Evolutionary conservation across 2,329 filamentous ascomycete species (phyloP), one percentile per base, ranked within the genome.

Genomic region (Sclerotinia subarctica): DNA sequence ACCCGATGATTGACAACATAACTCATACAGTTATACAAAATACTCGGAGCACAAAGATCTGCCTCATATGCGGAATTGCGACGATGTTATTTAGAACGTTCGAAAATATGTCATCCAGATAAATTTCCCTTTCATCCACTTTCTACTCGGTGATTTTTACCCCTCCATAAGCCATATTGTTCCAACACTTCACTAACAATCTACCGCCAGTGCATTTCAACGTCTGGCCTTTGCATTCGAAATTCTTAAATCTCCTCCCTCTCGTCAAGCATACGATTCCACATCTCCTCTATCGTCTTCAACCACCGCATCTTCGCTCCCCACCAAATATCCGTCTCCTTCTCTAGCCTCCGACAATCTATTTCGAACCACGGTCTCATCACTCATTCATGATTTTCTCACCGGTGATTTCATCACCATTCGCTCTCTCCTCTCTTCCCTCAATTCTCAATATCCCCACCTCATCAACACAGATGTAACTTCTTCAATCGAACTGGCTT

Each of bases 71-170:
- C 72, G 32, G 79, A 80, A 69, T 73, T 80, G 69, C 78, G 79
- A 73, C 72, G 78, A 73, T 77, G 76, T 67, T 80, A 80, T 70
- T 76, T 80, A 70, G 78, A 80, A 68, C 74, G 78, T 32, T 77
- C 75, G 26, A 80, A 79, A 72, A 77, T 80, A 69, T 78, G 78
- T 65, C 79, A 80, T 68, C 79, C 79, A 21, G 79, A 80, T 70
- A 79, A 78, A 73, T 75, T 74, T 11, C 78, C 79, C 8, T 76
- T 76, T 63, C 78, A 80, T 66, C 73, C 76, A 42, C 70, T 73
- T 32, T 80, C 78, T 10, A 80, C 78, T 2, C 77, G 76, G 77
- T 66, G n/a, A 15, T 75, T 69, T 54, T 66, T 59, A 17, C 49
- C 51, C 53, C 3, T 44, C 44, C 8, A 4, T 15, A 42, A 17